These are phyloP conservation scores for Leptodontidium sp. DNA, from an alignment of 2,329 filamentous ascomycete species.

Conservation along the genomic window DNA sequence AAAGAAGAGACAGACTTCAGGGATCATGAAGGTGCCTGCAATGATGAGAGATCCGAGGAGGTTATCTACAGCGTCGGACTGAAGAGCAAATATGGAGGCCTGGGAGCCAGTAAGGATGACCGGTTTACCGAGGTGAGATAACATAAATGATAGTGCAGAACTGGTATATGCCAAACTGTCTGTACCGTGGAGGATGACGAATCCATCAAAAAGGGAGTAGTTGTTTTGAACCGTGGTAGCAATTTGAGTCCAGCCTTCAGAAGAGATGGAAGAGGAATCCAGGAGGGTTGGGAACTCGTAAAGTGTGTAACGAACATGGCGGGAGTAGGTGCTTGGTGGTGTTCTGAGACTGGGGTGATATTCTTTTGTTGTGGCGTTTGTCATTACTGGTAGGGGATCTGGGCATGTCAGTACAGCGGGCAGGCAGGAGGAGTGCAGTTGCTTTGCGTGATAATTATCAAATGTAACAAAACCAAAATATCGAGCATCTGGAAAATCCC, in stretches of 20 bases:
- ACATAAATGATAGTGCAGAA: constrained; percentile 77
- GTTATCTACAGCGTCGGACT: constrained; percentile 77
- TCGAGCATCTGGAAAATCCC: too few relatives aligned
- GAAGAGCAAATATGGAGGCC: constrained; percentile 74
- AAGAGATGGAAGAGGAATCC: constrained; percentile 76
- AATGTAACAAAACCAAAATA: too few relatives aligned
- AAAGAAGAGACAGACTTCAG: constrained; percentile 79
- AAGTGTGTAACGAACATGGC: constrained; percentile 71
- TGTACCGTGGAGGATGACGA: constrained; percentile 76
- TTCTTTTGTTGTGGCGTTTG: constrained; percentile 36
- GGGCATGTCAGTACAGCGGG: constrained; percentile 20
- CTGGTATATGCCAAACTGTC: constrained; percentile 75
- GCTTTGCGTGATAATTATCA: too few relatives aligned
- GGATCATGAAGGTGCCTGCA: constrained; percentile 77
- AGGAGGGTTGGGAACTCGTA: constrained; percentile 73
- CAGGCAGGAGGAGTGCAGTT: background rate
- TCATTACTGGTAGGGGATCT: constrained; percentile 47
- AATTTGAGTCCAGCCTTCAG: constrained; percentile 75
- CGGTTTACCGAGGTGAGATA: constrained; percentile 75
- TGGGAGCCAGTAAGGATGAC: constrained; percentile 72
- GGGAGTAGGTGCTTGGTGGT: constrained; percentile 68
- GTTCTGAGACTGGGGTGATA: constrained; percentile 56
- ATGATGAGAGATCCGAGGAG: constrained; percentile 74
- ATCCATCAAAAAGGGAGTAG: constrained; percentile 74
- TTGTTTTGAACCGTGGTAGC: constrained; percentile 66